Evolutionary conservation across 352 stramenopile species (phyloP), one percentile per base, ranked within the genome.

Genomic region (Phytophthora citrophthora): DNA sequence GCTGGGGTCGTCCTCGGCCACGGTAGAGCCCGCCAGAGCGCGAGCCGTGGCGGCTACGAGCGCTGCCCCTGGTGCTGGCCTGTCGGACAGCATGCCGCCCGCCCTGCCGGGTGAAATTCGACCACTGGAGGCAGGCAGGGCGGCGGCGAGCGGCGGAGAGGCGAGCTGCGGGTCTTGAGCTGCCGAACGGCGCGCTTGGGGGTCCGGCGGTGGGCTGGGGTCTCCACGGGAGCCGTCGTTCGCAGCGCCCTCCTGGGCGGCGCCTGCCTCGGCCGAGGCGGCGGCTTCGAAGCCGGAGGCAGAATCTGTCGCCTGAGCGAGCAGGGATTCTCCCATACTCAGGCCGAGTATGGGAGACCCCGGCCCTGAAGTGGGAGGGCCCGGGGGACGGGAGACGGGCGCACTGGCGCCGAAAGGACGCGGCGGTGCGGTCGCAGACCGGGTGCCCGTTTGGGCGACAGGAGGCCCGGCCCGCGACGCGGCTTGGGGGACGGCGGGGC

Each of bases 81-180:
- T n/a, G n/a, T 20, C 20, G 20, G 20, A 2, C 32, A 54, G 54
- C 53, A 23, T 52, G 52, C 40, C 52, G 15, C 5, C 27, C 26
- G 39, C 40, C 52, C 27, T 60, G 53, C 29, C 34, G 34, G 34
- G 10, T 41, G 20, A 11, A 3, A 15, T 20, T 11, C 5, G 7
- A 20, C 12, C 34, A 41, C 34, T 4, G 34, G 34, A 41, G 1
- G 34, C 4, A 8, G 12, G 12, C 15, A 8, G 15, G 34, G 34
- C 34, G 34, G 34, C 13, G 12, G 1, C 34, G 34, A 15, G 34
- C 12, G 15, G 12, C 5, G 11, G 34, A 16, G 12, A 16, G 15
- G 34, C 12, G 5, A 11, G 26, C 4, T 0, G 6, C 26, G 34
- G 7, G 34, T 20, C 20, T 20, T 20, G 20, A 2, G 1, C 0